A percentile compares a stretch with the other conserved stretches of the same genome.
These are phyloP conservation scores for Crithidia bombi DNA, from an alignment of 208 protist genomes.

Conservation along the genomic window DNA sequence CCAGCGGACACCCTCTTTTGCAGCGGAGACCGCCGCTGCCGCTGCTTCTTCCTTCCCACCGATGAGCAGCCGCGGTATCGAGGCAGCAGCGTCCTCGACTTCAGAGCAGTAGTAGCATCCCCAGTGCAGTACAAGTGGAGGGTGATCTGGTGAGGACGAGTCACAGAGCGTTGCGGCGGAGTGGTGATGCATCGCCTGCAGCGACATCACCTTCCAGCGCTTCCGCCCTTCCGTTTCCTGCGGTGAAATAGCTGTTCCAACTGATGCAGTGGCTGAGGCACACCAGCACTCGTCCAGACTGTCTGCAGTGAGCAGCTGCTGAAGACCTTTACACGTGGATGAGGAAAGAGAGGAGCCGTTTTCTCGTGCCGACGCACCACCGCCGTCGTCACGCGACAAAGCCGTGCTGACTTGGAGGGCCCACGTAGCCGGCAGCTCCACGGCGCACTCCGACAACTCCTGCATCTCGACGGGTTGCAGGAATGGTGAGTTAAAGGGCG, in stretches of 20 bases:
- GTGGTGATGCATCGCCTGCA: conserved; percentile 84
- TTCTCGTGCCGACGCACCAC: not conserved
- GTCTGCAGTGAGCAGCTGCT: not conserved
- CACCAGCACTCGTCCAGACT: no score
- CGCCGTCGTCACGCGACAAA: not conserved
- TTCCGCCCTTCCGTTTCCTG: not conserved
- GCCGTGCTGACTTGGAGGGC: not conserved
- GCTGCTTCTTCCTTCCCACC: not conserved
- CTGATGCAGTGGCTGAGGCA: no score
- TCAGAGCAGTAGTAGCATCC: conserved; percentile 85
- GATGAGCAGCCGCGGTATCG: conserved; percentile 46
- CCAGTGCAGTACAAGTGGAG: conserved; percentile 58
- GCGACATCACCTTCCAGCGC: conserved; percentile 39
- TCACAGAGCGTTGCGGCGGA: conserved; percentile 52
- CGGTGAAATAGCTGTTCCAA: no score
- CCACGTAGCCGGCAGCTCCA: not conserved
- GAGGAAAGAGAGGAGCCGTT: not conserved
- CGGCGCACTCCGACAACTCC: conserved; percentile 7
- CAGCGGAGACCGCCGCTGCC: no score
- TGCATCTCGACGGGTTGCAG: conserved; percentile 17
- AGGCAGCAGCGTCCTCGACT: conserved; percentile 67
- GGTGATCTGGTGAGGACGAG: not conserved
- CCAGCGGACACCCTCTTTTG: not conserved
- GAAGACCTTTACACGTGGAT: not conserved
- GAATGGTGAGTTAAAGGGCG: conserved; percentile 21